Evolutionary conservation across 495 filamentous ascomycete species (phyloP).

Genomic region (Platismatia glauca): DNA sequence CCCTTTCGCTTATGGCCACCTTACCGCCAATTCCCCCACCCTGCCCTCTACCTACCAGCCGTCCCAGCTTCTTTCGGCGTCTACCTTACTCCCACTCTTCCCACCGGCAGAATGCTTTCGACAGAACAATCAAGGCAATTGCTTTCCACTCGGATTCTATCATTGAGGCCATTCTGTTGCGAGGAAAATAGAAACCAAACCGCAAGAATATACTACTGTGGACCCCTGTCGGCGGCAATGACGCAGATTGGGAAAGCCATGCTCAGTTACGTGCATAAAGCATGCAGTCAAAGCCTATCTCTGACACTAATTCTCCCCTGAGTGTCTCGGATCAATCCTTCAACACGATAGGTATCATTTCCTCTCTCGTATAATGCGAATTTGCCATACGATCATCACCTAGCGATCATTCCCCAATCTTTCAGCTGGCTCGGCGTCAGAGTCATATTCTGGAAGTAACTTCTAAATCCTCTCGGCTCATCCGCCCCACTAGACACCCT

Average conservation of each 20-base stretch:
- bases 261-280: slow-evolving; percentile 1
- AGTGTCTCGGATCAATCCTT: not conserved
- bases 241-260: not conserved
- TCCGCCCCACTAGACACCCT: slow-evolving; percentile 4
- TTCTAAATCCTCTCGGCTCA: not conserved
- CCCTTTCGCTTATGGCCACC: not conserved
- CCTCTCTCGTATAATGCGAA: too few species aligned
- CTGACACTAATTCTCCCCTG: not conserved
- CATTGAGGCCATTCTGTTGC: too few species aligned
- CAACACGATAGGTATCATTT: too few species aligned
- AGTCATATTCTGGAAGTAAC: slow-evolving; percentile 14
- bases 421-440: slow-evolving; percentile 5
- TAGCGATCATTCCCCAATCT: not conserved
- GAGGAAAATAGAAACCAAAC: too few species aligned
- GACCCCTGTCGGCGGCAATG: slow-evolving; percentile 1
- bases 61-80: not conserved
- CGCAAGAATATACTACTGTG: too few species aligned
- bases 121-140: too few species aligned
- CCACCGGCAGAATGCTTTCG: too few species aligned
- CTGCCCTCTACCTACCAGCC: not conserved
- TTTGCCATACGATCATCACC: too few species aligned
- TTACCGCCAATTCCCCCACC: not conserved
- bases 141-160: too few species aligned
- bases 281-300: slow-evolving; percentile 2
- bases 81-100: too few species aligned